These are phyloP conservation scores for Rhododendron kiyosumense DNA, from an alignment of 148 eudicot species.

Conservation along the genomic window DNA sequence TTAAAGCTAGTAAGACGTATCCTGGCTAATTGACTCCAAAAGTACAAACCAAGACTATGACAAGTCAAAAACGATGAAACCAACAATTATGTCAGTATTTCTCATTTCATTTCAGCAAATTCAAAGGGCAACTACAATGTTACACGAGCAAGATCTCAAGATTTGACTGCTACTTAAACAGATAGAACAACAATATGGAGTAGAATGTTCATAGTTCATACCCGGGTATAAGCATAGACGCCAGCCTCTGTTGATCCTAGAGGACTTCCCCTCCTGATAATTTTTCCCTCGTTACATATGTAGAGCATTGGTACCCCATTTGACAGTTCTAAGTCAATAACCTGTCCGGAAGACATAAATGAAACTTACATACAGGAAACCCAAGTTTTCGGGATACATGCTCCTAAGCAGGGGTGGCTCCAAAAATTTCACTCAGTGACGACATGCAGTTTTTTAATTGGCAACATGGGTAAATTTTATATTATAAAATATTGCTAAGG, in stretches of 20 bases:
- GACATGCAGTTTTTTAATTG: not conserved
- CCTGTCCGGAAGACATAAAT: conserved; percentile 18
- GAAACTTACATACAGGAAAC: not conserved
- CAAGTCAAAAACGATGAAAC: not conserved
- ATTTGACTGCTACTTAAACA: not conserved
- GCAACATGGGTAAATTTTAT: not conserved
- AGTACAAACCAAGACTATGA: not conserved
- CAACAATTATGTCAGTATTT: not conserved
- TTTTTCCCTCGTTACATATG: conserved; percentile 35
- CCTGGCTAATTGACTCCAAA: not conserved
- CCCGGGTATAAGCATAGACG: conserved; percentile 51
- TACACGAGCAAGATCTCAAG: not conserved
- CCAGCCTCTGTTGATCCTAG: conserved; percentile 41
- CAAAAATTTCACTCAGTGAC: not conserved
- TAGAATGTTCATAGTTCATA: conserved; percentile 19
- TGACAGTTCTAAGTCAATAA: conserved; percentile 47
- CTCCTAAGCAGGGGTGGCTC: not conserved
- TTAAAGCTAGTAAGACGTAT: not conserved
- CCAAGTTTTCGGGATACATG: not conserved
- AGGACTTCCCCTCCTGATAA: conserved; percentile 53
- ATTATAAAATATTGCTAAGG: not conserved
- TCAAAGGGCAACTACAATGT: not conserved
- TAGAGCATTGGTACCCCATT: conserved; percentile 61
- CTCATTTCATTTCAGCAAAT: not conserved
- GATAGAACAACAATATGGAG: not conserved